Base-by-base conservation (phyloP, 768 basidiomycete genomes). In the Tricholoma bakamatsutake region DNA sequence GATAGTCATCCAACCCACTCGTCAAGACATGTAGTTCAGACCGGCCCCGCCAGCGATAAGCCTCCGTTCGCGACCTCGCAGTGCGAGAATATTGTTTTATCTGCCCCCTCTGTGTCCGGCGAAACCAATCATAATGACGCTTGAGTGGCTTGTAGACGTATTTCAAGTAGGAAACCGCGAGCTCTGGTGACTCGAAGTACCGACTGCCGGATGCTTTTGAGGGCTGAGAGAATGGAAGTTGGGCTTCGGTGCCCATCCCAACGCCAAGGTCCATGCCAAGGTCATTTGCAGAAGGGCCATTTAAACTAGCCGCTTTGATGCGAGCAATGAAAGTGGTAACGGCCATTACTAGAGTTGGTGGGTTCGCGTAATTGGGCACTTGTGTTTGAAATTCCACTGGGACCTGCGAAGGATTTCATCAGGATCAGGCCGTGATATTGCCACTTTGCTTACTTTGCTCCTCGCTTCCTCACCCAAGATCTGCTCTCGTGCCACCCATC, bases 1-100 rank as follows among this genome's bases (percentile, higher is more conserved):
- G 95, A 69, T 95, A 98, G 70, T 98, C 95, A 67, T 98, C 95
- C 85, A 98, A 87, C 1, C 95, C 95, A 63, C 89, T 92, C 0
- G 96, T 97, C 55, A 98, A 73, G 37, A 98, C 88, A 69, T 96
- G 93, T 27, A 79, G 78, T 63, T 85, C 80, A 6, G 91, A 89
- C 40, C 95, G 78, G 28, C 95, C 95, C 31, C 96, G 82, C 96
- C 95, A 98, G 33, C 95, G 81, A 73, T 97, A 98, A 1, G 82
- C 94, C 69, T 98, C 94, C 1, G 84, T 84, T 51, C 87, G 78
- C n/a, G 90, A 91, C n/a, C 88, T 82, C 2, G 92, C 87, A 54
- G 80, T 81, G 34, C 95, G 81, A 3, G 81, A 83, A 67, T 93
- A 98, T 66, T 93, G 91, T 66, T 91, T 92, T 63, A 98, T 88